phyloP scores from a whole-genome alignment of 495 filamentous ascomycete genomes.

The Hypoxylon lenormandii region DNA sequence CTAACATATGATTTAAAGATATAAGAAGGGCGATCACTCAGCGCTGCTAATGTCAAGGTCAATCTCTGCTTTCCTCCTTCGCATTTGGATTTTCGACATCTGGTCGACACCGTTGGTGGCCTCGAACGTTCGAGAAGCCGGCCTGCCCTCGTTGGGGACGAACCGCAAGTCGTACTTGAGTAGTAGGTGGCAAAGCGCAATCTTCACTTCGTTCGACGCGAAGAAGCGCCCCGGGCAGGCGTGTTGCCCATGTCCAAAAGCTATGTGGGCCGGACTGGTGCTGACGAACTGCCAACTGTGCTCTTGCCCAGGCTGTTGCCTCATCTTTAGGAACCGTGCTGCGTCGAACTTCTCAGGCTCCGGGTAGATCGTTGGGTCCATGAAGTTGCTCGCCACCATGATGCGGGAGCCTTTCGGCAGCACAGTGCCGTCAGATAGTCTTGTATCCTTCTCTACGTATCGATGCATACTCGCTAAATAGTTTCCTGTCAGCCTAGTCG shows the following conservation, averaged over 20 bases:
- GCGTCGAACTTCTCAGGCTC: conserved; percentile 60
- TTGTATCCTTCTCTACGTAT: conserved; percentile 51
- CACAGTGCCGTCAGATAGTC: conserved; percentile 62
- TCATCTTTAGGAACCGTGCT: conserved; percentile 61
- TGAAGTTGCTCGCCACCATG: conserved; percentile 51
- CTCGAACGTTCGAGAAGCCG: conserved; percentile 44
- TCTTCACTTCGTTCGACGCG: conserved; percentile 62
- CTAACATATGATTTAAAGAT: no score
- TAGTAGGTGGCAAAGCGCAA: conserved; percentile 58
- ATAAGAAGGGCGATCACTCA: not conserved
- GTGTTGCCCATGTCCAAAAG: conserved; percentile 65
- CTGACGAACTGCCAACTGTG: conserved; percentile 62
- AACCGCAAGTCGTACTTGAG: conserved; percentile 63
- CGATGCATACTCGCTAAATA: conserved; percentile 59
- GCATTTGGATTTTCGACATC: conserved; percentile 45
- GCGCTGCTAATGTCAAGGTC: conserved; percentile 47
- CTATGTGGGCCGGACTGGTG: conserved; percentile 57
- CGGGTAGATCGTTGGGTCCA: conserved; percentile 60
- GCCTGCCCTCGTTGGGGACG: conserved; percentile 49
- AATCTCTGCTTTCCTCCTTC: conserved; percentile 46
- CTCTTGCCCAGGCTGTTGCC: conserved; percentile 60
- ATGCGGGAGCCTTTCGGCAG: conserved; percentile 64
- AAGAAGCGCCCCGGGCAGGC: conserved; percentile 68
- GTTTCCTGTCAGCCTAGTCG: conserved; percentile 23
- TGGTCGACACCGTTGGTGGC: conserved; percentile 26